These are phyloP conservation scores for Fusarium xyrophilum DNA, from an alignment of 2,329 filamentous ascomycete genomes.

Conservation along the genomic window DNA sequence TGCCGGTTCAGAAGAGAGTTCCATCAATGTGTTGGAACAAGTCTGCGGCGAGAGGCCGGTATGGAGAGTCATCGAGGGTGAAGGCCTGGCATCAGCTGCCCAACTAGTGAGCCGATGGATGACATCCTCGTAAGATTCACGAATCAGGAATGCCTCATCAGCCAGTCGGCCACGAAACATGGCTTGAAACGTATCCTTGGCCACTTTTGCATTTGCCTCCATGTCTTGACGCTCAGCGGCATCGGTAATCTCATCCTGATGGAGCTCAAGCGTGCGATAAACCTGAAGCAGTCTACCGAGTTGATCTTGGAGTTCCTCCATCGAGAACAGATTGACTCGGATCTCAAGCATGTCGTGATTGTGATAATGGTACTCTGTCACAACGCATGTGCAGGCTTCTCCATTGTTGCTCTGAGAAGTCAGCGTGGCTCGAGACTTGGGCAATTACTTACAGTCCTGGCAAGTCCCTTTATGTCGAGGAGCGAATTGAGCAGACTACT, in stretches of 20 bases:
- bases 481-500: conserved; percentile 59
- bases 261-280: conserved; percentile 48
- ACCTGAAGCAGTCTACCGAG: conserved; percentile 46
- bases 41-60: conserved; percentile 19
- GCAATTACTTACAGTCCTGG: conserved; percentile 49
- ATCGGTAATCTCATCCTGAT: conserved; percentile 29
- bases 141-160: conserved; percentile 32
- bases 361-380: conserved; percentile 55
- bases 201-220: conserved; percentile 45
- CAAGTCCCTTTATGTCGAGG: conserved; percentile 50
- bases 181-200: conserved; percentile 47
- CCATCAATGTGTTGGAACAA: conserved; percentile 47
- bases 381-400: conserved; percentile 56
- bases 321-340: conserved; percentile 45
- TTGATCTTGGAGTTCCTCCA: conserved; percentile 45
- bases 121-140: conserved; percentile 7
- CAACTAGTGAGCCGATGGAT: conserved; percentile 35
- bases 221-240: conserved; percentile 37
- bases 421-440: neutral
- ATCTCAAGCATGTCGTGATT: conserved; percentile 44
- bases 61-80: neutral
- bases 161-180: conserved; percentile 45
- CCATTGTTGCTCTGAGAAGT: conserved; percentile 52
- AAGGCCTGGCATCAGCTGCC: conserved; percentile 27
- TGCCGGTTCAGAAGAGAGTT: conserved; percentile 48